A percentile compares a stretch with the other conserved stretches of the same genome.
These are phyloP conservation scores for Ophiostoma pallidulum DNA, from an alignment of 2,329 filamentous ascomycete species.

Conservation along the genomic window DNA sequence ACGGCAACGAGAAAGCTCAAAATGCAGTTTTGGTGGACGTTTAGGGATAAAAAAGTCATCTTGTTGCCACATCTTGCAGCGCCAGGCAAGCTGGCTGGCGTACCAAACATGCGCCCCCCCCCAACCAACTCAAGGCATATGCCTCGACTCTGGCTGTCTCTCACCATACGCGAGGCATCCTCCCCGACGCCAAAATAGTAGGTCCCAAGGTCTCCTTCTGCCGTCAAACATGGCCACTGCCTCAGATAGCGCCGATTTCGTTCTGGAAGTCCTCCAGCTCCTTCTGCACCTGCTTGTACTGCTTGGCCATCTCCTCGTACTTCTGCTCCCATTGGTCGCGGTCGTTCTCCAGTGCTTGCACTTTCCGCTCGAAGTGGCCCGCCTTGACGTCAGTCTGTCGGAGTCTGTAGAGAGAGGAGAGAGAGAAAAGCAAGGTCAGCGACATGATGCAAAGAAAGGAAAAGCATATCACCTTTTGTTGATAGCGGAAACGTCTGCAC, in stretches of 20 bases:
- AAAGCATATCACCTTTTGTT: conserved; percentile 13
- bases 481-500: conserved; percentile 9
- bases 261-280: conserved; percentile 83
- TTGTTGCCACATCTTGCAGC: conserved; percentile 12
- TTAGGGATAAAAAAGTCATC: conserved; percentile 8
- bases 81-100: conserved; percentile 6
- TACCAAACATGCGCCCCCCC: conserved; percentile 9
- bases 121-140: conserved; percentile 10
- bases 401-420: conserved; percentile 51
- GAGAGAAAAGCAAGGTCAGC: conserved; percentile 2
- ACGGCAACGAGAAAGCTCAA: conserved; percentile 2
- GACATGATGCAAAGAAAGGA: not conserved
- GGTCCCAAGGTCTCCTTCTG: not conserved
- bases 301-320: conserved; percentile 95
- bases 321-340: conserved; percentile 94
- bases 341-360: conserved; percentile 86
- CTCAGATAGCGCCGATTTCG: conserved; percentile 89
- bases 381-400: conserved; percentile 99
- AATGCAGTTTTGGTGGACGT: conserved; percentile 11
- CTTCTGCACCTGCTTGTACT: conserved; percentile 74
- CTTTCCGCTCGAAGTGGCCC: conserved; percentile 98
- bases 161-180: no score
- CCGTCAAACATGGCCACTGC: conserved; percentile 10
- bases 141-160: not conserved
- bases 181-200: no score